Percentiles rank a stretch among this genome's conserved stretches.
Conservation (phyloP, 176 grass and related monocot genomes). For the Themeda triandra region DNA sequence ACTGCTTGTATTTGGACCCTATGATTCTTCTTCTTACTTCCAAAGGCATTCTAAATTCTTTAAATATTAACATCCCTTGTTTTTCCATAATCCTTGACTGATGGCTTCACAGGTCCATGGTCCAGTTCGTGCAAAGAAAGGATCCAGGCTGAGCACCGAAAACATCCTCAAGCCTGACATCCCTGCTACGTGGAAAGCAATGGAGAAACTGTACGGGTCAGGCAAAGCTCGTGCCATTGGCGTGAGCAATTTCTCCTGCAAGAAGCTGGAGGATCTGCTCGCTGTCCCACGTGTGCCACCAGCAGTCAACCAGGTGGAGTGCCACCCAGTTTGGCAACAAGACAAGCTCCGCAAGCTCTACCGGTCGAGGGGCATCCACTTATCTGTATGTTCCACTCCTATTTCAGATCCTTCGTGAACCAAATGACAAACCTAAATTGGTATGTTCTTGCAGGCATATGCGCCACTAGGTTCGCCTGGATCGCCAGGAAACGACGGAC, state of each 20-base stretch:
- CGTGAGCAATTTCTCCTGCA: constrained; percentile 44
- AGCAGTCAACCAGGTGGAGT: constrained; percentile 50
- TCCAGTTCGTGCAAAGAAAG: constrained; percentile 41
- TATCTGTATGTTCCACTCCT: too few relatives aligned
- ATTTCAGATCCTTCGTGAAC: too few relatives aligned
- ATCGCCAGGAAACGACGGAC: constrained; percentile 23
- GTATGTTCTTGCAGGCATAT: constrained; percentile 32
- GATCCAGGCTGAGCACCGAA: constrained; percentile 20
- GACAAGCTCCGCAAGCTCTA: constrained; percentile 22
- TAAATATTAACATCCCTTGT: too few relatives aligned
- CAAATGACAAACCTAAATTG: not conserved
- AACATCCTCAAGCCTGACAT: constrained; percentile 36
- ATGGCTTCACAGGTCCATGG: constrained; percentile 30
- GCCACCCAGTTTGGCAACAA: constrained; percentile 49
- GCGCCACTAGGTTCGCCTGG: constrained; percentile 48
- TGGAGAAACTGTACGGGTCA: constrained; percentile 33
- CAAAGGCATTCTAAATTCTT: too few relatives aligned
- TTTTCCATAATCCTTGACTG: not conserved
- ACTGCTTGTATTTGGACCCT: too few relatives aligned
- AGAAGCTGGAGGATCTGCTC: constrained; percentile 41
- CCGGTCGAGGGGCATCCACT: too few relatives aligned
- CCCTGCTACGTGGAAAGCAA: constrained; percentile 45
- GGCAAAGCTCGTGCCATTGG: constrained; percentile 42
- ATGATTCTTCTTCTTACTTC: too few relatives aligned
- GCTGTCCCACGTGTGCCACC: constrained; percentile 23